Percentiles rank a stretch among this genome's conserved stretches.
Conservation (phyloP, 2,329 filamentous ascomycete genomes). For the Aspergillus puulaauensis region DNA sequence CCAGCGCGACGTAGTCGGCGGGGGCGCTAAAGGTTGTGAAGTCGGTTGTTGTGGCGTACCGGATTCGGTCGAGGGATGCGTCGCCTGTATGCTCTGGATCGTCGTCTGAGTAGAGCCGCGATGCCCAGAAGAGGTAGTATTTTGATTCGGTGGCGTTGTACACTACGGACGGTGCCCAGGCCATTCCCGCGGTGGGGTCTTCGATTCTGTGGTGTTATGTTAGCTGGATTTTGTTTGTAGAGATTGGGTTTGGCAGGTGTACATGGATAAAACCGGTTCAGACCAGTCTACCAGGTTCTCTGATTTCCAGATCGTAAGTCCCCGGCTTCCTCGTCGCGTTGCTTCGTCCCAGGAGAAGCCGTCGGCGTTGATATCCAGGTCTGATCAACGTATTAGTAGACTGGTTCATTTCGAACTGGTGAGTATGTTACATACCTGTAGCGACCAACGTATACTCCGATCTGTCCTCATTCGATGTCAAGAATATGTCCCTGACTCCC, state of each 20-base stretch:
- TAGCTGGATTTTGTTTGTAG: neutral
- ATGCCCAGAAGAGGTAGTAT: slow-evolving; percentile 10
- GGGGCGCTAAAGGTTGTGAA: slow-evolving; percentile 3
- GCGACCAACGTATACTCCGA: slow-evolving; percentile 3
- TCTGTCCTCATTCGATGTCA: neutral
- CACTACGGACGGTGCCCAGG: slow-evolving; percentile 5
- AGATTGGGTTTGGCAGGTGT: neutral
- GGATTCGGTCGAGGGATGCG: slow-evolving; percentile 5
- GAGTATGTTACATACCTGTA: neutral
- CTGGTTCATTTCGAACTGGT: neutral
- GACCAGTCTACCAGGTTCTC: slow-evolving; percentile 6
- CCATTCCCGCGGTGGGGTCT: slow-evolving; percentile 2
- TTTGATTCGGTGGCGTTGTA: slow-evolving; percentile 1
- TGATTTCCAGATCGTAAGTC: neutral
- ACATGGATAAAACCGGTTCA: neutral
- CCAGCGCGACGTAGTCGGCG: slow-evolving; percentile 5
- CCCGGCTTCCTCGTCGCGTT: slow-evolving; percentile 4
- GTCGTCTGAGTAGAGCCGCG: neutral
- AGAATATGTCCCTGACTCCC: slow-evolving; percentile 3
- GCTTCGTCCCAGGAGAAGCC: slow-evolving; percentile 10
- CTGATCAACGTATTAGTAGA: neutral
- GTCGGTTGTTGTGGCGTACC: slow-evolving; percentile 5
- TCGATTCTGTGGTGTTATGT: neutral
- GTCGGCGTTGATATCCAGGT: slow-evolving; percentile 7
- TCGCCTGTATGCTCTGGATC: neutral